These are phyloP conservation scores for Salvia sclarea DNA, from an alignment of 305 asterid species.

Conservation along the genomic window DNA sequence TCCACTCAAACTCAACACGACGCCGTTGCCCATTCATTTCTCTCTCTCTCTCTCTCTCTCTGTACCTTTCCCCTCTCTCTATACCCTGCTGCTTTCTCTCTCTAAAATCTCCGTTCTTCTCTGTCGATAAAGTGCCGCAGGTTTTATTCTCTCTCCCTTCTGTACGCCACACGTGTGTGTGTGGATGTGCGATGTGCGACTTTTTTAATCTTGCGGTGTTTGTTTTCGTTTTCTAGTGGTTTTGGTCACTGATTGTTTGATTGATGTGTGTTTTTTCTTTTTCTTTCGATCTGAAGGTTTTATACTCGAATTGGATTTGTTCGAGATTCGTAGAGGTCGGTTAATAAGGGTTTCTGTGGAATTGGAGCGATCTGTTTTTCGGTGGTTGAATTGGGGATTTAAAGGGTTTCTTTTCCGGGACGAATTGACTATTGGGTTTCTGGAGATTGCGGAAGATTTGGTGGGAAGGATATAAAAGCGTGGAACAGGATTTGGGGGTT, in stretches of 20 bases:
- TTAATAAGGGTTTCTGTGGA: constrained; percentile 1
- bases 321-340: constrained; percentile 32
- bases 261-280: constrained; percentile 17
- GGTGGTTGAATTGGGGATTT: constrained; percentile 10
- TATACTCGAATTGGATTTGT: constrained; percentile 38
- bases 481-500: background rate
- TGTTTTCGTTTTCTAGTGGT: background rate
- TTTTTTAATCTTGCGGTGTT: background rate
- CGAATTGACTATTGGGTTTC: background rate
- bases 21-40: background rate
- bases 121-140: constrained; percentile 31
- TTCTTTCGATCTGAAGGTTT: constrained; percentile 32
- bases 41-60: background rate
- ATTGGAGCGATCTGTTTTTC: constrained; percentile 27
- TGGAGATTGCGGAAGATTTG: background rate
- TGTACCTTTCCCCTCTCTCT: constrained; percentile 6
- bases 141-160: constrained; percentile 13
- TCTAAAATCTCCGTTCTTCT: constrained; percentile 8
- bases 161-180: constrained; percentile 1
- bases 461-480: constrained; percentile 6
- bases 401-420: background rate
- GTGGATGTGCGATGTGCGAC: background rate
- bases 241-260: background rate
- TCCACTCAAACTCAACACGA: background rate
- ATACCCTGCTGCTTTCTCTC: constrained; percentile 18